A percentile compares a stretch with the other conserved stretches of the same genome.
Conservation (phyloP, 78 protist species). For the Guillardia theta region DNA sequence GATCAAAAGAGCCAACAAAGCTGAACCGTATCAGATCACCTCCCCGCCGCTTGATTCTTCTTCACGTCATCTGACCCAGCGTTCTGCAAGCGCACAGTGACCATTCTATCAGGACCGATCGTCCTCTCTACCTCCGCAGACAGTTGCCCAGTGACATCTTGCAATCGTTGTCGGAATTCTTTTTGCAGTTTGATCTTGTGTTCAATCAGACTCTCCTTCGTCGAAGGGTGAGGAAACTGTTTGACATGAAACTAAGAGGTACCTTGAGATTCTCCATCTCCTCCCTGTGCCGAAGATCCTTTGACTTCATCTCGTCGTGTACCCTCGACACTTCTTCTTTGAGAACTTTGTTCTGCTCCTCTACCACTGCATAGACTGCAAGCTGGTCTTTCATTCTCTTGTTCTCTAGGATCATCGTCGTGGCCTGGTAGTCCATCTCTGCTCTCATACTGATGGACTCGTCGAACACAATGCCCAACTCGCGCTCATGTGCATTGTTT, state of each 20-base stretch:
- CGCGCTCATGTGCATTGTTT: conserved; percentile 25
- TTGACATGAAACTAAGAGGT: no score
- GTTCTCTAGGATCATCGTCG: neutral
- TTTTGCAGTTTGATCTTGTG: neutral
- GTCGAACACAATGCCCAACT: neutral
- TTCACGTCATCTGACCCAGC: no score
- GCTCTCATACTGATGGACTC: neutral
- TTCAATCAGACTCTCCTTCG: neutral
- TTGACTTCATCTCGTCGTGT: neutral
- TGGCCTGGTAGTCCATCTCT: conserved; percentile 11
- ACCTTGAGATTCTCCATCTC: neutral
- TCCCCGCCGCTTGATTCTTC: no score
- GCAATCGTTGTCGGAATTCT: neutral
- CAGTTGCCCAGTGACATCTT: neutral
- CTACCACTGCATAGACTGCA: neutral
- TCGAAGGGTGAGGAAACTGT: no score
- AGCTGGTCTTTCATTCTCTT: neutral
- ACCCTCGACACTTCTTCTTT: neutral
- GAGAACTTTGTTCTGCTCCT: neutral
- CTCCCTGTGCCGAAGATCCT: neutral
- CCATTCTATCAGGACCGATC: neutral
- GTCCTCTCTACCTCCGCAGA: neutral
- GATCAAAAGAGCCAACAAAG: no score
- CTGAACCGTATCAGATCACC: no score
- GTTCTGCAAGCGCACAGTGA: neutral